Percentiles rank a stretch among this genome's conserved stretches.
These are phyloP conservation scores for Carex parvula DNA, from an alignment of 176 grass and related monocot species.

Conservation along the genomic window DNA sequence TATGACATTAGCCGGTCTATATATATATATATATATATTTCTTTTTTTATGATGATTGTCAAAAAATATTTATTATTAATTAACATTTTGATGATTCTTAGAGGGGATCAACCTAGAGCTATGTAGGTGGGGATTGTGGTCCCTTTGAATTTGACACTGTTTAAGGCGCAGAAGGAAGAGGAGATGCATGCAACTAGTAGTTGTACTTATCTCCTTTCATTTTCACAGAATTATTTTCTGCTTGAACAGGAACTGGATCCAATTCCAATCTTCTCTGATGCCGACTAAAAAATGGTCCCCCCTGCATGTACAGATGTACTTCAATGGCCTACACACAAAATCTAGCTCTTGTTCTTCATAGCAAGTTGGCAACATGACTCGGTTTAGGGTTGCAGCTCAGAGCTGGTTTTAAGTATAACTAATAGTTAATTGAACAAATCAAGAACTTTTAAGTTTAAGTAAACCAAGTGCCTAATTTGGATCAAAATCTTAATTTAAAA, in stretches of 20 bases:
- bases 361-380: not conserved
- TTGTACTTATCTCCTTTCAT: slow-evolving; percentile 21
- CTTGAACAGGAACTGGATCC: slow-evolving; percentile 29
- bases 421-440: no score
- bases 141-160: slow-evolving; percentile 1
- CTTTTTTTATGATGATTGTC: no score
- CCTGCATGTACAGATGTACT: not conserved
- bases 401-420: no score
- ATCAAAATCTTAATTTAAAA: no score
- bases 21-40: not conserved
- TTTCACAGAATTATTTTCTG: slow-evolving; percentile 16
- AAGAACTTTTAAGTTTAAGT: no score
- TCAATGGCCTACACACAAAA: not conserved
- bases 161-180: slow-evolving; percentile 10
- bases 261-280: slow-evolving; percentile 31
- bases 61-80: not conserved
- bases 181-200: slow-evolving; percentile 21
- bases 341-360: slow-evolving; percentile 10
- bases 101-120: not conserved
- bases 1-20: no score
- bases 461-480: no score
- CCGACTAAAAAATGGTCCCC: slow-evolving; percentile 29
- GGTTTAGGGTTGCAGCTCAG: no score
- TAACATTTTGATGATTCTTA: not conserved
- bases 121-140: not conserved